These are phyloP conservation scores for Verticillium klebahnii DNA, from an alignment of 2,329 filamentous ascomycete genomes.

Conservation along the genomic window DNA sequence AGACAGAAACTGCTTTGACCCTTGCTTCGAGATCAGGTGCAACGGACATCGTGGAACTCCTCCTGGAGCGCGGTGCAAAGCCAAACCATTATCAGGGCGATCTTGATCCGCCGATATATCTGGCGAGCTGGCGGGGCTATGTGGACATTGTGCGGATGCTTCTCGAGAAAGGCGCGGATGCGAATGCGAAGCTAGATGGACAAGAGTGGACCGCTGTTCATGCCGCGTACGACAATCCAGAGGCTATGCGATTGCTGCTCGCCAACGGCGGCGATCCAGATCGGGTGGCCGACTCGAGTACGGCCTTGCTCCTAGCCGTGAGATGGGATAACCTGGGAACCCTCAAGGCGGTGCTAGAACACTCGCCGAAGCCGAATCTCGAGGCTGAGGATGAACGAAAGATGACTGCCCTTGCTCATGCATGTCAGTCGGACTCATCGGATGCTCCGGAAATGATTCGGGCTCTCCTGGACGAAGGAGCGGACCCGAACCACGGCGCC, in stretches of 20 bases:
- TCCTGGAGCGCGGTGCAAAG: not conserved
- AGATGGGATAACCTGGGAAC: not conserved
- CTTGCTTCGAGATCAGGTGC: not conserved
- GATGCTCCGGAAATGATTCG: constrained; percentile 3
- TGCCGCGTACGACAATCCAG: constrained; percentile 1
- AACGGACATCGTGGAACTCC: not conserved
- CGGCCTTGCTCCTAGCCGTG: constrained; percentile 7
- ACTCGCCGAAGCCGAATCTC: constrained; percentile 8
- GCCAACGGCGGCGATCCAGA: constrained; percentile 3
- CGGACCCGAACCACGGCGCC: constrained; percentile 10
- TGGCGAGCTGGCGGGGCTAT: not conserved
- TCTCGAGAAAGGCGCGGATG: constrained; percentile 7
- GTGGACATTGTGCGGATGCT: not conserved
- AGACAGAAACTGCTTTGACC: not conserved
- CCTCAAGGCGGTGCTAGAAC: constrained; percentile 9
- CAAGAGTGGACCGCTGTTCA: not conserved
- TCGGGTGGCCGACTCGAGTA: constrained; percentile 1
- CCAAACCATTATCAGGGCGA: not conserved
- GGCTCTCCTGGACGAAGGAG: constrained; percentile 11
- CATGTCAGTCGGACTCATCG: not conserved
- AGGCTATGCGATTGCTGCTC: constrained; percentile 1
- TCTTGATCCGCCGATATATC: constrained; percentile 1
- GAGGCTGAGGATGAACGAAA: constrained; percentile 1
- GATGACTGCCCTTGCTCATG: constrained; percentile 10
- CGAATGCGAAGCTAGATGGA: not conserved